Percentiles rank a stretch among this genome's conserved stretches.
phyloP scores from a whole-genome alignment of 805 yeast species.

The Starmera amethionina region DNA sequence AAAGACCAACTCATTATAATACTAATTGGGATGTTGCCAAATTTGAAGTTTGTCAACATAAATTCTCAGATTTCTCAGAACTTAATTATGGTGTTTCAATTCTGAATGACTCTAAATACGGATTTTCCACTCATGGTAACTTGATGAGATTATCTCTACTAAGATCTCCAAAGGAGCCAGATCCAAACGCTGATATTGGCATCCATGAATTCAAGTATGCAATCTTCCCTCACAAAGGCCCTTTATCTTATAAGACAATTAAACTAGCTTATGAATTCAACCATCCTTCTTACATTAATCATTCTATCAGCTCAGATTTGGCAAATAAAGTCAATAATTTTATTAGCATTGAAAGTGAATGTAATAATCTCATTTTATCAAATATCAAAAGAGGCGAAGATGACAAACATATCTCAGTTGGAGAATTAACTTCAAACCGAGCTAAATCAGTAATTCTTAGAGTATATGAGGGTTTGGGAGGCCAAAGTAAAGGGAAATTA shows the following conservation, averaged over 20 bases:
- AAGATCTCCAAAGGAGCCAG: slow-evolving; percentile 92
- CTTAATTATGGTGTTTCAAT: slow-evolving; percentile 78
- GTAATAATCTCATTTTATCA: slow-evolving; percentile 51
- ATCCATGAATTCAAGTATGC: slow-evolving; percentile 75
- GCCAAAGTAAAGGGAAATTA: slow-evolving; percentile 47
- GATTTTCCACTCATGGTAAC: slow-evolving; percentile 91
- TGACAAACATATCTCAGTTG: slow-evolving; percentile 44
- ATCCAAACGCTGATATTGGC: slow-evolving; percentile 92
- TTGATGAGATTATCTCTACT: slow-evolving; percentile 76
- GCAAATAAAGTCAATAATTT: slow-evolving; percentile 18
- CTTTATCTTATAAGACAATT: slow-evolving; percentile 54
- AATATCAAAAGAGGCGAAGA: slow-evolving; percentile 84
- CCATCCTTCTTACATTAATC: slow-evolving; percentile 24
- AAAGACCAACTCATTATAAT: slow-evolving; percentile 89
- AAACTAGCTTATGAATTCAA: slow-evolving; percentile 75
- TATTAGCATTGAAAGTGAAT: slow-evolving; percentile 34
- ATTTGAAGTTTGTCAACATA: slow-evolving; percentile 92
- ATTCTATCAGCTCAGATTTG: slow-evolving; percentile 7
- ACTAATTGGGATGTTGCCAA: slow-evolving; percentile 96
- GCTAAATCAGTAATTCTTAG: slow-evolving; percentile 51
- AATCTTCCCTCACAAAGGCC: slow-evolving; percentile 71
- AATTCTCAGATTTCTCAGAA: slow-evolving; percentile 87
- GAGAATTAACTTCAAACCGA: slow-evolving; percentile 35
- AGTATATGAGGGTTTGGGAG: slow-evolving; percentile 85
- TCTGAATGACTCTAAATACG: slow-evolving; percentile 80